Evolutionary conservation across 176 grass and related monocot species (phyloP).

Genomic region (Poa pratensis): DNA sequence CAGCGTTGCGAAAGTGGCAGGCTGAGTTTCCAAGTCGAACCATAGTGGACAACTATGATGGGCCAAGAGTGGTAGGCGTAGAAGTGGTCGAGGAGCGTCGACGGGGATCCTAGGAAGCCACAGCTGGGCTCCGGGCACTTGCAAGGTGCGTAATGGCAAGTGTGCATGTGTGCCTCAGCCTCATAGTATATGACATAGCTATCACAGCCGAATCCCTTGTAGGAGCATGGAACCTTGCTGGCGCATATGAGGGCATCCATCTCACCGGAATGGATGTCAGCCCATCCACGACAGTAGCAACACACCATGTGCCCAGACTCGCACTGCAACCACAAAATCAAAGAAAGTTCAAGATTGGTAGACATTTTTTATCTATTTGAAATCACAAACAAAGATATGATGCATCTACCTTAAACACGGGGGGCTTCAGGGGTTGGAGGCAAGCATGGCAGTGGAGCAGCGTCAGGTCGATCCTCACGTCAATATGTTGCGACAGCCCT

Average conservation of each 20-base stretch:
- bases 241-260: not conserved
- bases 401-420: not conserved
- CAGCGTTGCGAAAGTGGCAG: not conserved
- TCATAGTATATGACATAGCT: not conserved
- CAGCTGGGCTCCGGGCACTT: constrained; percentile 15
- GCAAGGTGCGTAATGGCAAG: constrained; percentile 1
- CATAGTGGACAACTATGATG: not conserved
- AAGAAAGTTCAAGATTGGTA: not conserved
- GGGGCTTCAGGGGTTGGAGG: constrained; percentile 23
- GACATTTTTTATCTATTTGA: not conserved
- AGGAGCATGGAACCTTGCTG: not conserved
- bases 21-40: not conserved
- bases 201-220: not conserved
- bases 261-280: not conserved
- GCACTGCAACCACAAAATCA: not conserved
- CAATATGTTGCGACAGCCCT: not conserved
- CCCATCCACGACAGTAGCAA: not conserved
- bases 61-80: not conserved
- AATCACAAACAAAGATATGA: not conserved
- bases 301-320: not conserved
- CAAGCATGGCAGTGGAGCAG: constrained; percentile 25
- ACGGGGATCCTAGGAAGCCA: not conserved
- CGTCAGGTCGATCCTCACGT: not conserved
- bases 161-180: not conserved
- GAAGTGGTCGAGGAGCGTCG: not conserved